phyloP scores from a whole-genome alignment of 2,329 filamentous ascomycete genomes.

The Trichoderma aggressivum region DNA sequence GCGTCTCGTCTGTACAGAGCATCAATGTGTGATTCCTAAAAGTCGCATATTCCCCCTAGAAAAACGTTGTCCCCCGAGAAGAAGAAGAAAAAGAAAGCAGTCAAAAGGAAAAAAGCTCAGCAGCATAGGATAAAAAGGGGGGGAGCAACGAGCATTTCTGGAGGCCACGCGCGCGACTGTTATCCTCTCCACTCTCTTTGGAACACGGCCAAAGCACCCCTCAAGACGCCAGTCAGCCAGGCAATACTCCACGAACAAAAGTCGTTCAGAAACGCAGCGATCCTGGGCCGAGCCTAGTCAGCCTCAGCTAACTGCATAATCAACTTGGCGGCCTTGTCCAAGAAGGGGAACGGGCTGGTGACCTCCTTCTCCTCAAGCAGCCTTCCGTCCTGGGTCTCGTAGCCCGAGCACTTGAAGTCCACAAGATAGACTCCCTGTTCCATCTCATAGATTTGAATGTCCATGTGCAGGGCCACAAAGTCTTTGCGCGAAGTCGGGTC shows the following conservation, averaged over 20 bases:
- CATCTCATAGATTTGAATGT: constrained; percentile 94
- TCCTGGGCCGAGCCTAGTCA: constrained; percentile 43
- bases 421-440: constrained; percentile 91
- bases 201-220: background rate
- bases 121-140: background rate
- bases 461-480: constrained; percentile 87
- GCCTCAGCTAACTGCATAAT: constrained; percentile 91
- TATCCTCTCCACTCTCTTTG: background rate
- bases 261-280: background rate
- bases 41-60: background rate
- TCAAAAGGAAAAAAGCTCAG: background rate
- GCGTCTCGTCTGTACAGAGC: background rate
- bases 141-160: background rate
- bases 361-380: constrained; percentile 89
- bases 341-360: constrained; percentile 89
- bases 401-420: constrained; percentile 97
- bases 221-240: background rate
- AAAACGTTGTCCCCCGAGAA: background rate
- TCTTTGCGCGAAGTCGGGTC: constrained; percentile 46
- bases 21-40: background rate
- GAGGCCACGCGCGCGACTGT: background rate
- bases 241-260: background rate
- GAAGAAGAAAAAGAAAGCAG: background rate
- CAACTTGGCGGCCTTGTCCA: constrained; percentile 86
- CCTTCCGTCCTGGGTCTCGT: constrained; percentile 75